phyloP scores from a whole-genome alignment of 192 early-diverging fungal species.

The Podila epigama region DNA sequence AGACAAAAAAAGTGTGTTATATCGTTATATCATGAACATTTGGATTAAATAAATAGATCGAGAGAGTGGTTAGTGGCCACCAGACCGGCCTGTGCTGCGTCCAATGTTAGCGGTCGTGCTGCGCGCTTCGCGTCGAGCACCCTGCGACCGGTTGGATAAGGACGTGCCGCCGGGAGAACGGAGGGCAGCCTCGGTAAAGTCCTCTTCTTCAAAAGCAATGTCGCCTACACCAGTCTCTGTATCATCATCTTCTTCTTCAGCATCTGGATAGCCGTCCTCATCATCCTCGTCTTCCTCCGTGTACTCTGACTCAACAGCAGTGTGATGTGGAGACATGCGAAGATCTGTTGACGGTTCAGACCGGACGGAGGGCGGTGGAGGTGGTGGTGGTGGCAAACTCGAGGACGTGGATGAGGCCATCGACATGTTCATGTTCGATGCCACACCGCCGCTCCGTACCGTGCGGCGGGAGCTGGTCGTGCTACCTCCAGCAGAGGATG shows the following conservation, averaged over 20 bases:
- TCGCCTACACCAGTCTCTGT: constrained; percentile 30
- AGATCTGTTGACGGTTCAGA: constrained; percentile 42
- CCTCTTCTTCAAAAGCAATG: constrained; percentile 36
- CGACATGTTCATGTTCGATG: constrained; percentile 14
- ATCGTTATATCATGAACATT: background rate
- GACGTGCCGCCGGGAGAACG: constrained; percentile 14
- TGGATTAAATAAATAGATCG: background rate
- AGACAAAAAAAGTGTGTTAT: background rate
- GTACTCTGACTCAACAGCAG: constrained; percentile 45
- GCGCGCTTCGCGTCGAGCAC: constrained; percentile 13
- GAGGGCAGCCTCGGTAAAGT: constrained; percentile 36
- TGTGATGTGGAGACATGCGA: constrained; percentile 27
- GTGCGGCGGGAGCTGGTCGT: constrained; percentile 18
- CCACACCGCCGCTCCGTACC: constrained; percentile 9
- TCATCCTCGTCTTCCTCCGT: constrained; percentile 40
- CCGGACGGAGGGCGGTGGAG: constrained; percentile 35
- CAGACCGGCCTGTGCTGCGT: background rate
- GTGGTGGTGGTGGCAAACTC: constrained; percentile 12
- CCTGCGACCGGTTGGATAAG: constrained; percentile 5
- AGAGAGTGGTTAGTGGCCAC: background rate
- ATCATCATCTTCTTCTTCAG: constrained; percentile 19
- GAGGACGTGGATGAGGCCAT: constrained; percentile 31
- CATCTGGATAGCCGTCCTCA: constrained; percentile 16
- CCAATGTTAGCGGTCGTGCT: background rate
- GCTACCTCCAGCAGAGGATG: constrained; percentile 13